A percentile compares a stretch with the other conserved stretches of the same genome.
Conservation (phyloP, 1,139 yeast species). For the Casaregolazyma suthepensis region DNA sequence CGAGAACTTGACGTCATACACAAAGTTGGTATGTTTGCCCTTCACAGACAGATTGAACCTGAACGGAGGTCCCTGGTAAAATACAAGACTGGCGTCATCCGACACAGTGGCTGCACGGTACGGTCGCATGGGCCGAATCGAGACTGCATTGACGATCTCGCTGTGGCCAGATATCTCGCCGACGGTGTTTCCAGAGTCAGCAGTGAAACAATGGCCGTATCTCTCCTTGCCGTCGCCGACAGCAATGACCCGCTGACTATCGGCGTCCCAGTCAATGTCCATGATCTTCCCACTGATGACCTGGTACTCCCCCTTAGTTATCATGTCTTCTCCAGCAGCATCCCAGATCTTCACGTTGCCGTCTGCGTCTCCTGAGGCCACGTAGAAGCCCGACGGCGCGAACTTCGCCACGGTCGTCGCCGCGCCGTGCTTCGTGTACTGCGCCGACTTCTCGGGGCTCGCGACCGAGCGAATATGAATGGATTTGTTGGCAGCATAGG, state of each 20-base stretch:
- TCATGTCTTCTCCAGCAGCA: constrained; percentile 51
- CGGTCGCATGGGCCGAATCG: constrained; percentile 83
- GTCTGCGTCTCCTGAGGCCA: constrained; percentile 87
- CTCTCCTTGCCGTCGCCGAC: constrained; percentile 93
- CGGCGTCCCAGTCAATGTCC: constrained; percentile 91
- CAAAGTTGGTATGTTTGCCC: constrained; percentile 69
- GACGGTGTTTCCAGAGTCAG: constrained; percentile 90
- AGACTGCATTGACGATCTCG: constrained; percentile 75
- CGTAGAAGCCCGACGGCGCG: constrained; percentile 81
- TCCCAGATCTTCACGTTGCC: constrained; percentile 93
- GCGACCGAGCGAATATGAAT: constrained; percentile 64
- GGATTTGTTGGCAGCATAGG: constrained; percentile 77
- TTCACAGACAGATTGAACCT: constrained; percentile 70
- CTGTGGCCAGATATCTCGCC: constrained; percentile 96
- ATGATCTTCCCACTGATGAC: constrained; percentile 77
- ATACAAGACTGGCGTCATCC: constrained; percentile 80
- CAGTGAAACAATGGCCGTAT: constrained; percentile 87
- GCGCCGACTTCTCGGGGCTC: constrained; percentile 44
- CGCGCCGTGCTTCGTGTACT: constrained; percentile 65
- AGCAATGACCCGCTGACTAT: constrained; percentile 76
- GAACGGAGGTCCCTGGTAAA: constrained; percentile 90
- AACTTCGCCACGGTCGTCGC: constrained; percentile 78
- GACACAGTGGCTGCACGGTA: constrained; percentile 91
- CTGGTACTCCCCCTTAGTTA: constrained; percentile 74
- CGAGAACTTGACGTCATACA: constrained; percentile 75